Conservation (phyloP, 495 filamentous ascomycete genomes). For the Xylaria venustula region DNA sequence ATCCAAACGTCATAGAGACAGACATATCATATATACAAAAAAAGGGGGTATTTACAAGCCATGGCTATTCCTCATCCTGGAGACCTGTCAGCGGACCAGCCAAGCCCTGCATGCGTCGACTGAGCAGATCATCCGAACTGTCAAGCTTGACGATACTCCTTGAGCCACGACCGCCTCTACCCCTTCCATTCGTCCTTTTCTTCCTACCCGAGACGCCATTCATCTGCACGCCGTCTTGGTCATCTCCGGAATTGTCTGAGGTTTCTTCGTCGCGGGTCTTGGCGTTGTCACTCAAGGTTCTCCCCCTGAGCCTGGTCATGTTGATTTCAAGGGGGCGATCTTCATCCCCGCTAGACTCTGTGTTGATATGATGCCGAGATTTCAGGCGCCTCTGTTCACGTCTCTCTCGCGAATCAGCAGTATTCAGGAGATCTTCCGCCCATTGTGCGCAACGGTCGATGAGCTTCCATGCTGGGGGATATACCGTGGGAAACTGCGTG, state of each 20-base stretch:
- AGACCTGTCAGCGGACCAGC: slow-evolving; percentile 75
- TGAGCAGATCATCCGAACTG: slow-evolving; percentile 81
- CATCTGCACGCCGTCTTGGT: slow-evolving; percentile 15
- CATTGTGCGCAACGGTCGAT: slow-evolving; percentile 72
- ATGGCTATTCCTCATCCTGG: slow-evolving; percentile 40
- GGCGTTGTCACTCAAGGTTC: slow-evolving; percentile 18
- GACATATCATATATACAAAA: slow-evolving; percentile 5
- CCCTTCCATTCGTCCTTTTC: slow-evolving; percentile 31
- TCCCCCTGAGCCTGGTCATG: slow-evolving; percentile 42
- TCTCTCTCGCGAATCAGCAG: slow-evolving; percentile 39
- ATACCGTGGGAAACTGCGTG: slow-evolving; percentile 81
- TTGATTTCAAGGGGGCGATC: slow-evolving; percentile 80
- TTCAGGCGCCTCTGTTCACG: slow-evolving; percentile 19
- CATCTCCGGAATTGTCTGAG: slow-evolving; percentile 13
- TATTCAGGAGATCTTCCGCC: slow-evolving; percentile 70
- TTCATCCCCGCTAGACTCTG: slow-evolving; percentile 76
- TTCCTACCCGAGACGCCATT: slow-evolving; percentile 33
- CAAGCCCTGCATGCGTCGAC: slow-evolving; percentile 81
- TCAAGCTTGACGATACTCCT: slow-evolving; percentile 70
- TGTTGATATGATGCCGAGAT: slow-evolving; percentile 37
- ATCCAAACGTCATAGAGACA: background rate
- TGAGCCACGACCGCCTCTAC: slow-evolving; percentile 36
- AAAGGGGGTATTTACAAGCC: background rate
- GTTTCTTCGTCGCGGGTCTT: slow-evolving; percentile 28
- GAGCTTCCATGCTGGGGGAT: slow-evolving; percentile 81